Base-by-base conservation (phyloP, 1,139 yeast species). In the Blastobotrys petasosporus region DNA sequence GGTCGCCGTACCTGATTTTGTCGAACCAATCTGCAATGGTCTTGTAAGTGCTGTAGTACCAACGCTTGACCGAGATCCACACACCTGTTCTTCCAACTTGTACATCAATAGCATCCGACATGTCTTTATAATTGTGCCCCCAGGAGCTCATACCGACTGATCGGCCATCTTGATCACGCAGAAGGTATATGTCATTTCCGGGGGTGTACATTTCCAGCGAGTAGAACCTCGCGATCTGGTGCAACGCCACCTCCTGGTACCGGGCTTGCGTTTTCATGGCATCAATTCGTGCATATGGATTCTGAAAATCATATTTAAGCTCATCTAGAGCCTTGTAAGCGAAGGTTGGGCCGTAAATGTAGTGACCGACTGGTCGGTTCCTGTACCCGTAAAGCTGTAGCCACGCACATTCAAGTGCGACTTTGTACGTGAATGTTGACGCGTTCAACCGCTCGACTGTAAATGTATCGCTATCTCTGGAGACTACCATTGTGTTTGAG, bases 321-420 rank as follows among this genome's bases (percentile, higher is more conserved):
- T 11, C 9, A 3, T 20, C n/a, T 13, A 35, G 4, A 3, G n/a
- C 6, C 9, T 35, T 10, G 28, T 16, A 35, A 3, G n/a, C 12
- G 28, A 16, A 35, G 11, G 9, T 12, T 3, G 28, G 13, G 5
- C 38, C 38, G 38, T 35, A 20, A 23, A 35, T 35, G 13, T 17
- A 35, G 11, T 23, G 11, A 10, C 38, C 38, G 11, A 15, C 16
- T 4, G n/a, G 13, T 20, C n/a, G 9, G 3, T 29, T 20, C 5
- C n/a, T 4, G 13, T 15, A 38, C 20, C 41, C 41, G 9, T 38
- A 32, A n/a, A 28, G 20, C 13, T 25, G 17, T 3, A 31, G 11
- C 34, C 41, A 38, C 4, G 41, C 41, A n/a, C 13, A 11, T 3
- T 38, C 41, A 10, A 29, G 25, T 4, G 34, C 41, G 11, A 4